Conservation (phyloP, 352 stramenopile genomes). For the Globisporangium canariense region DNA sequence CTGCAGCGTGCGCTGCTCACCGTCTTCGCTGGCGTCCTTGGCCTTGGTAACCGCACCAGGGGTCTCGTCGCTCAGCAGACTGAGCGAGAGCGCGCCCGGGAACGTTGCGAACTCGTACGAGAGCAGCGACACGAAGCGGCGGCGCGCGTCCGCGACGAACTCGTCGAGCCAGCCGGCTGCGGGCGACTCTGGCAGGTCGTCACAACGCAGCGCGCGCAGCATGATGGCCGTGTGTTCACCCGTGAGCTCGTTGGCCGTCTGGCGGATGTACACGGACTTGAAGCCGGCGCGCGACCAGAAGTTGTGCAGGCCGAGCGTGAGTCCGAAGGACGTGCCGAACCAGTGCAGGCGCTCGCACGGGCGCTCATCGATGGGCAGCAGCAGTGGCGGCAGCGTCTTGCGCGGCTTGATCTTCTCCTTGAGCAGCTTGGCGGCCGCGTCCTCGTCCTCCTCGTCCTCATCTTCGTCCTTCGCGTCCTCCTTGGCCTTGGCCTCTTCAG, state of each 20-base stretch:
- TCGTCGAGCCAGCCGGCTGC: constrained; percentile 90
- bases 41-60: constrained; percentile 18
- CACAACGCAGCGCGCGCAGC: constrained; percentile 66
- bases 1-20: constrained; percentile 33
- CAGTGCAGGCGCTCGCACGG: constrained; percentile 95
- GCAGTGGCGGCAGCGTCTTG: constrained; percentile 95
- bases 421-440: constrained; percentile 49
- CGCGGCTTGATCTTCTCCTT: constrained; percentile 93
- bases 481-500: constrained; percentile 31
- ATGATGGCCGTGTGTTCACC: constrained; percentile 98
- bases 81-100: constrained; percentile 88
- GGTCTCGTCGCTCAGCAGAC: constrained; percentile 75
- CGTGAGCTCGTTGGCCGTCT: constrained; percentile 99
- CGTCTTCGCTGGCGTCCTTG: constrained; percentile 18
- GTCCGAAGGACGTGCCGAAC: constrained; percentile 97
- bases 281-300: constrained; percentile 97
- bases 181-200: constrained; percentile 76
- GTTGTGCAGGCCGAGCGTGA: constrained; percentile 95
- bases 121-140: constrained; percentile 93
- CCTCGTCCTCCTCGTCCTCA: constrained; percentile 47
- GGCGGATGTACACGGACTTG: constrained; percentile 96
- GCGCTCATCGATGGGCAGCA: constrained; percentile 95
- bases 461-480: constrained; percentile 25
- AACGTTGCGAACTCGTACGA: constrained; percentile 92
- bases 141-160: constrained; percentile 93